Evolutionary conservation across 2,329 filamentous ascomycete genomes (phyloP).

Genomic region (Fusarium sp.): DNA sequence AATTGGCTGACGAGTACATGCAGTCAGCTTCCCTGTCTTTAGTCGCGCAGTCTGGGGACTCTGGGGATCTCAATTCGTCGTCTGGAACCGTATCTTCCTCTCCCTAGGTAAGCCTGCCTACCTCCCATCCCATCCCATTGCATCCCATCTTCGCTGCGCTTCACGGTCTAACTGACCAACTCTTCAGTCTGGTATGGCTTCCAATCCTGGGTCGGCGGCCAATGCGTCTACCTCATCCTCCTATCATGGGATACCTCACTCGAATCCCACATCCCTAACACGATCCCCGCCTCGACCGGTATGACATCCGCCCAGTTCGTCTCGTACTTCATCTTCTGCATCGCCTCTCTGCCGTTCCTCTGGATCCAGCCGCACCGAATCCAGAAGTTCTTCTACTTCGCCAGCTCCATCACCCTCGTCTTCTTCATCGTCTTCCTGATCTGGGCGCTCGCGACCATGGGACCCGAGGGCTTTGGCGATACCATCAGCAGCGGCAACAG

Average conservation of each 20-base stretch:
- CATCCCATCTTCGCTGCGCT: too few relatives aligned
- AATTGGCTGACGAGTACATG: not conserved
- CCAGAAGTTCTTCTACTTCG: conserved; percentile 58
- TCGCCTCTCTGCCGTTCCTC: conserved; percentile 59
- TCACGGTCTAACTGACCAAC: not conserved
- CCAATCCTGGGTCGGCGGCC: conserved; percentile 62
- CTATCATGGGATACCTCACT: conserved; percentile 60
- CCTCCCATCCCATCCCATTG: not conserved
- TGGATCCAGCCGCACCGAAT: conserved; percentile 61
- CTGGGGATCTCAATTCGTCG: conserved; percentile 59
- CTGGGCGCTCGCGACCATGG: conserved; percentile 61
- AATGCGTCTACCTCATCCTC: conserved; percentile 61
- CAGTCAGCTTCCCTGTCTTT: conserved; percentile 57
- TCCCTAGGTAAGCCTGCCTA: conserved; percentile 53
- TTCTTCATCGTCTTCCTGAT: conserved; percentile 60
- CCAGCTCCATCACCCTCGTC: conserved; percentile 55
- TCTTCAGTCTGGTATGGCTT: conserved; percentile 55
- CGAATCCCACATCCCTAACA: conserved; percentile 59
- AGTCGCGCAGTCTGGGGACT: conserved; percentile 57
- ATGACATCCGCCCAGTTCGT: conserved; percentile 61
- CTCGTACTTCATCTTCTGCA: conserved; percentile 59
- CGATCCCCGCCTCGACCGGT: conserved; percentile 56
- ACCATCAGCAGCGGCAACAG: conserved; percentile 45
- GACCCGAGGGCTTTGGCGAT: conserved; percentile 55
- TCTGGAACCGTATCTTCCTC: conserved; percentile 59